Percentiles rank a stretch among this genome's conserved stretches.
These are phyloP conservation scores for Paulownia fortunei DNA, from an alignment of 257 asterid genomes.

Conservation along the genomic window DNA sequence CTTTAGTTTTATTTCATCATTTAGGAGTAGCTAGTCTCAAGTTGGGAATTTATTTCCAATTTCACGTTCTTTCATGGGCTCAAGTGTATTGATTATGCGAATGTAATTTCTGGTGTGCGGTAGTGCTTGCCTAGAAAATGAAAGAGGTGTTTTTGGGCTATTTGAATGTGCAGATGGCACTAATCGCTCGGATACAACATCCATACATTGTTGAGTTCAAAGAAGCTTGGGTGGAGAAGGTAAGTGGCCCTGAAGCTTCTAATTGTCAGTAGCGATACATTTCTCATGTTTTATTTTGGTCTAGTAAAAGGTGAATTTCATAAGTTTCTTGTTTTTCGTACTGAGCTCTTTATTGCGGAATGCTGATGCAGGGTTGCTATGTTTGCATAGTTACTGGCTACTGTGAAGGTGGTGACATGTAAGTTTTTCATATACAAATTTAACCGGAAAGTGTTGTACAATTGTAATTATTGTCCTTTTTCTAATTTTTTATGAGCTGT, in stretches of 20 bases:
- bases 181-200: conserved; percentile 88
- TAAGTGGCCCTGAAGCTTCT: conserved; percentile 35
- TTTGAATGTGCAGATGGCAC: conserved; percentile 79
- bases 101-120: background rate
- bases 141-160: conserved; percentile 14
- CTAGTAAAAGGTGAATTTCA: too few relatives aligned
- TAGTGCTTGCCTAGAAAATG: conserved; percentile 22
- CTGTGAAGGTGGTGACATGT: conserved; percentile 99
- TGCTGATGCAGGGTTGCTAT: conserved; percentile 82
- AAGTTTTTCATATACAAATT: conserved; percentile 43
- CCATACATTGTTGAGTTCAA: conserved; percentile 93
- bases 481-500: conserved; percentile 9
- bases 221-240: conserved; percentile 99
- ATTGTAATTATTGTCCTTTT: background rate
- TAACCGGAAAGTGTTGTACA: background rate
- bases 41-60: conserved; percentile 1
- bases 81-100: background rate
- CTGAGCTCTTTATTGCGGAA: conserved; percentile 33
- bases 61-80: conserved; percentile 11
- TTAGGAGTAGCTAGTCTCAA: conserved; percentile 15
- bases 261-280: background rate
- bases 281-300: background rate
- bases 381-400: conserved; percentile 98
- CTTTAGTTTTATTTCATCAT: conserved; percentile 3
- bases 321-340: background rate